These are phyloP conservation scores for Chaetomium fimeti DNA, from an alignment of 495 filamentous ascomycete species.

Conservation along the genomic window DNA sequence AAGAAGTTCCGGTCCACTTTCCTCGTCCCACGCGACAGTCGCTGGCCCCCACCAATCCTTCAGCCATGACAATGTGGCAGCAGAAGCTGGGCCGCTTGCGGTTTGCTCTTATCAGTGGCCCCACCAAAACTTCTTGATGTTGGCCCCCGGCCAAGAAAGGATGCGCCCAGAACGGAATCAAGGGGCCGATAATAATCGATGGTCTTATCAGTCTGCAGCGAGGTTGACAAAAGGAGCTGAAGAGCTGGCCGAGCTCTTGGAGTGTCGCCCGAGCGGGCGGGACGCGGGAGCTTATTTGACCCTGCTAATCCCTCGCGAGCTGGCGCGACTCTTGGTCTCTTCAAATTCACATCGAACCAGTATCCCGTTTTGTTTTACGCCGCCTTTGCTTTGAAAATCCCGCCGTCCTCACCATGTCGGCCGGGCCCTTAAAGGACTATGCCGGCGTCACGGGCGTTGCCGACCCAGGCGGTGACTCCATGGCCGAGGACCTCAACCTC, in stretches of 20 bases:
- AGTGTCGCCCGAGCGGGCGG: not conserved
- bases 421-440: slow-evolving; percentile 54
- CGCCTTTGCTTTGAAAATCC: not conserved
- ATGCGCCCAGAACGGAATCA: slow-evolving; percentile 1
- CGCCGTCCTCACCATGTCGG: slow-evolving; percentile 31
- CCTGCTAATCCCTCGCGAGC: slow-evolving; percentile 26
- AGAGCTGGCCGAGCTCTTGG: not conserved
- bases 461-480: slow-evolving; percentile 69
- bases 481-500: slow-evolving; percentile 72
- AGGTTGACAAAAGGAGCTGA: not conserved
- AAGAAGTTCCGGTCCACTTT: too few species aligned
- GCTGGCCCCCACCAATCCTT: not conserved
- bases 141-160: not conserved
- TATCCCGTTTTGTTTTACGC: not conserved
- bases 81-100: not conserved
- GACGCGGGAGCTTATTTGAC: slow-evolving; percentile 28
- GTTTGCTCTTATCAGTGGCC: slow-evolving; percentile 15
- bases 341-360: not conserved
- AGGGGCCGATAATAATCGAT: not conserved
- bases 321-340: not conserved
- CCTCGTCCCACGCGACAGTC: too few species aligned
- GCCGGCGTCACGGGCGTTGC: slow-evolving; percentile 54
- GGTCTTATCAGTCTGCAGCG: slow-evolving; percentile 17
- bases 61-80: not conserved
- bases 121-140: not conserved